Conservation (phyloP, 2,329 filamentous ascomycete genomes). For the Rhinocladiella mackenziei region DNA sequence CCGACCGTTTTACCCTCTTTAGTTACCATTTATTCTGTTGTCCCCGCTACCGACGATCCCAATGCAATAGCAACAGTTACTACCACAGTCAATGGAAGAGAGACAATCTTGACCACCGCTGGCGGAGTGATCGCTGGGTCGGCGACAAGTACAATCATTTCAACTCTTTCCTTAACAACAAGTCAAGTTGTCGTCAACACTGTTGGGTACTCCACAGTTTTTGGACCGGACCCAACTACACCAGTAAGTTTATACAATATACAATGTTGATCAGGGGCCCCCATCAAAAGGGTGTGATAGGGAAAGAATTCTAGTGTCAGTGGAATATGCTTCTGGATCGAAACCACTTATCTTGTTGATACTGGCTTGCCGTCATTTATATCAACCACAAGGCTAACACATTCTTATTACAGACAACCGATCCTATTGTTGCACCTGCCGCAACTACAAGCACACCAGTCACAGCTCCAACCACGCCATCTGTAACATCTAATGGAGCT, state of each 20-base stretch:
- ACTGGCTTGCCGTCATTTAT: too few relatives aligned
- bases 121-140: slow-evolving; percentile 7
- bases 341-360: too few relatives aligned
- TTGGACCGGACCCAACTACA: slow-evolving; percentile 15
- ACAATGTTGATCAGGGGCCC: too few relatives aligned
- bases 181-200: slow-evolving; percentile 17
- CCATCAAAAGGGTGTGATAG: too few relatives aligned
- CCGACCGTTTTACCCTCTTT: slow-evolving; percentile 17
- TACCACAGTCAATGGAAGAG: slow-evolving; percentile 12
- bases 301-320: background rate
- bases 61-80: slow-evolving; percentile 11
- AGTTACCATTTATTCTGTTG: slow-evolving; percentile 20
- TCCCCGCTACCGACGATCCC: slow-evolving; percentile 12
- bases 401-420: background rate
- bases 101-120: slow-evolving; percentile 8
- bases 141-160: slow-evolving; percentile 20
- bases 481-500: too few relatives aligned
- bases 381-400: too few relatives aligned
- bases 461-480: background rate
- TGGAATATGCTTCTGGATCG: background rate
- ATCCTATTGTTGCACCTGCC: background rate
- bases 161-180: slow-evolving; percentile 17
- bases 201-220: slow-evolving; percentile 18
- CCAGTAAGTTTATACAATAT: slow-evolving; percentile 13
- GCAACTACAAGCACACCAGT: background rate